These are phyloP conservation scores for Alternaria burnsii DNA, from an alignment of 2,329 filamentous ascomycete genomes.

Conservation along the genomic window DNA sequence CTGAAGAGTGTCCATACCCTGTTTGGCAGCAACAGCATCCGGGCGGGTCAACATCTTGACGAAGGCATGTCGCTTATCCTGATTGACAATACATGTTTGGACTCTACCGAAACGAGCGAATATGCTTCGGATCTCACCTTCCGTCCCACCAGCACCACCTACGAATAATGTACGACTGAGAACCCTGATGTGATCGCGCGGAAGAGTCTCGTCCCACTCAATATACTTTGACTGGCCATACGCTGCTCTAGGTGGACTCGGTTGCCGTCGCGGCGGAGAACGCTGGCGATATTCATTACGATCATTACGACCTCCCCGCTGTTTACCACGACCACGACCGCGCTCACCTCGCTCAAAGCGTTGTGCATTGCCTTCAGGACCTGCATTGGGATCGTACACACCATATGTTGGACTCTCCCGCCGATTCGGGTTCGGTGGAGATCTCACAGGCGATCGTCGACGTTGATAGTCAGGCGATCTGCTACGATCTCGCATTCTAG, in stretches of 20 bases:
- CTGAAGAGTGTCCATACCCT: conserved; percentile 83
- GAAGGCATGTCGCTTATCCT: conserved; percentile 97
- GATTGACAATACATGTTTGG: conserved; percentile 97
- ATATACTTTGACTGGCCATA: conserved; percentile 71
- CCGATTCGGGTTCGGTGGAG: conserved; percentile 66
- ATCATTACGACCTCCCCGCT: conserved; percentile 57
- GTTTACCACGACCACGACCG: conserved; percentile 61
- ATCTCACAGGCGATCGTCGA: conserved; percentile 62
- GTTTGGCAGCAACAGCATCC: conserved; percentile 84
- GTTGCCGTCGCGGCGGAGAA: conserved; percentile 72
- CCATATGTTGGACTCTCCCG: conserved; percentile 75
- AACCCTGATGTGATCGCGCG: conserved; percentile 79
- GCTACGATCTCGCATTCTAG: conserved; percentile 49
- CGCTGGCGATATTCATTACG: conserved; percentile 80
- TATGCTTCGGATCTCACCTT: conserved; percentile 80
- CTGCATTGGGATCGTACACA: conserved; percentile 72
- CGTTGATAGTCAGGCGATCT: conserved; percentile 73
- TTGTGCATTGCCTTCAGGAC: conserved; percentile 65
- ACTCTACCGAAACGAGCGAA: conserved; percentile 86
- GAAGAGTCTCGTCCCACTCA: conserved; percentile 78
- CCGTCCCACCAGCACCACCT: conserved; percentile 79
- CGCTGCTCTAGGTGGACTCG: conserved; percentile 61
- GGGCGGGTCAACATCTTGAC: conserved; percentile 96
- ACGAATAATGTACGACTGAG: conserved; percentile 95
- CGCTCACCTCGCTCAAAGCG: conserved; percentile 63